phyloP scores from a whole-genome alignment of 2,329 filamentous ascomycete species.

The Penicillium sp. region DNA sequence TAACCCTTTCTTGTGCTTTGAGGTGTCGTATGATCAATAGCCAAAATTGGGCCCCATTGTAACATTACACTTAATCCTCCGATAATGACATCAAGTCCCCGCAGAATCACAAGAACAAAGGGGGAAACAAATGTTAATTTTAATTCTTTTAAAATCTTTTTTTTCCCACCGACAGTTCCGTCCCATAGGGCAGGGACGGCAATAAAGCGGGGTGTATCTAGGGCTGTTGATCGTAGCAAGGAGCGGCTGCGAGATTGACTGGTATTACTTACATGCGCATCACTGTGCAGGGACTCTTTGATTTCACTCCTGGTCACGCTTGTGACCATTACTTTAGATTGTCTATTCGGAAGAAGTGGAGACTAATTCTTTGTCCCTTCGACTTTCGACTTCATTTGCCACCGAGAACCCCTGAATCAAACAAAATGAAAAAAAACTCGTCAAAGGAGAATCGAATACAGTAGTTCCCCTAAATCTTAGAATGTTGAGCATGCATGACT shows the following conservation, averaged over 20 bases:
- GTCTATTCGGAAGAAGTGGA: not conserved
- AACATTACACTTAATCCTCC: not conserved
- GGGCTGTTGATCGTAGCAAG: constrained; percentile 27
- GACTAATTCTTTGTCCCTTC: not conserved
- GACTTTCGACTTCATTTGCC: not conserved
- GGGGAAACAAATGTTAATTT: not conserved
- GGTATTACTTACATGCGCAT: constrained; percentile 23
- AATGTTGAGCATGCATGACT: constrained; percentile 6
- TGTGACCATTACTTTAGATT: not conserved
- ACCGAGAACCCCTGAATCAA: constrained; percentile 1
- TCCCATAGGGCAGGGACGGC: constrained; percentile 8
- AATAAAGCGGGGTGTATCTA: constrained; percentile 24
- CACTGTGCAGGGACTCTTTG: constrained; percentile 7
- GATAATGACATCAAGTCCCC: constrained; percentile 11
- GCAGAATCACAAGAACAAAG: constrained; percentile 11
- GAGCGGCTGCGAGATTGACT: constrained; percentile 26
- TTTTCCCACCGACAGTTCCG: constrained; percentile 1
- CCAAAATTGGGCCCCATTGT: not conserved
- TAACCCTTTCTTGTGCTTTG: not conserved
- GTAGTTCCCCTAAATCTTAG: not conserved
- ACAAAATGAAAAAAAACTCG: not conserved
- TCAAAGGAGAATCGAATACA: not conserved
- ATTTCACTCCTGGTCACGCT: not conserved
- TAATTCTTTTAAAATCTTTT: not conserved
- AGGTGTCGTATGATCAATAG: no score